Base-by-base conservation (phyloP, 116 monocot genomes). In the Trichopus zeylanicus region DNA sequence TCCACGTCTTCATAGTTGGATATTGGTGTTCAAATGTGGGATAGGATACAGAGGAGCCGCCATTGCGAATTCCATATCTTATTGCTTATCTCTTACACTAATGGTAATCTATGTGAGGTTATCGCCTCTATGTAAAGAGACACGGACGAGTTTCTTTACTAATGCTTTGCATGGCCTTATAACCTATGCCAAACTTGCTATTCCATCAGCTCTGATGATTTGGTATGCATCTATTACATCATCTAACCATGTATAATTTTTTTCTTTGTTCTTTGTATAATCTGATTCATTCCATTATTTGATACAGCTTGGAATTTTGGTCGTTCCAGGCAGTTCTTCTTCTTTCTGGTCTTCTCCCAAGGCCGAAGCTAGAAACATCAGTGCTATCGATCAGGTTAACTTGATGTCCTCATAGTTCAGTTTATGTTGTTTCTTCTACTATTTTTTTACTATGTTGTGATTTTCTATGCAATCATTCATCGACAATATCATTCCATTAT, bases 351-450 rank as follows among this genome's bases (percentile, higher is more conserved):
- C 59, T 77, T 67, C 76, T 80, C 20, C 76, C 80, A 0, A 67
- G 73, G 54, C 80, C 84, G 48, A 60, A 80, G 46, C 73, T 80
- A 24, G 85, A 85, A 67, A 85, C 81, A 48, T 85, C 73, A 21
- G 73, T 80, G 12, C 33, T 85, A 19, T 77, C 85, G 6, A 74
- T 85, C 55, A 66, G 71, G 85, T 85, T 6, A 68, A 66, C 48
- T 4, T 15, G 1, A 42, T 0, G 23, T 48, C 6, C 16, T 6
- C 7, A 37, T 37, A 1, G 15, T 0, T 37, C 15, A 3, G 3
- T 37, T 1, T 13, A 37, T 37, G 37, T n/a, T 15, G 15, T 37
- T 15, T 37, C 37, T 11, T 11, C 8, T 11, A 37, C 5, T 37
- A 37, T 20, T n/a, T 23, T 48, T 2, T 48, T 1, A 22, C 4